Base-by-base conservation (phyloP, 352 stramenopile species). In the Phytophthora rubi region DNA sequence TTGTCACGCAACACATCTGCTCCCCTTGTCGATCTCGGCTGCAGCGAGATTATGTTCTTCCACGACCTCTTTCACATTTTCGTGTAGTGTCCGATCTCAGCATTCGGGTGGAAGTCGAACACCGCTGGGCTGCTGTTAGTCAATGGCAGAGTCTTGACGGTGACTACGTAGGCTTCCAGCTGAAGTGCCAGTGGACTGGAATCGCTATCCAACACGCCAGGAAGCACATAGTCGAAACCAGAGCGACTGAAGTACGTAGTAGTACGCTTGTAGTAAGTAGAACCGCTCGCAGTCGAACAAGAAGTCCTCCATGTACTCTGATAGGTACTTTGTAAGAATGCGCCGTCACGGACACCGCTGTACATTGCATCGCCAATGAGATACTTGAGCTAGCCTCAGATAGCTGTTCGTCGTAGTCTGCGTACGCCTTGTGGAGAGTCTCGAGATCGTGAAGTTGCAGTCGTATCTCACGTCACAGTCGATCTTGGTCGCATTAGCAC, bases 291-390 rank as follows among this genome's bases (percentile, higher is more conserved):
- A 98, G 59, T 98, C 88, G 65, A 99, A 98, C 7, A 99, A 76
- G 58, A 99, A 99, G 74, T 99, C 95, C 44, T 95, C 96, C 95
- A 99, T 98, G 82, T 98, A 98, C 75, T 98, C 95, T 42, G 94
- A 89, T 39, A 98, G 70, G 62, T 97, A 97, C 8, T 94, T 98
- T 12, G 86, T 91, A 51, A 98, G 85, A 28, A 99, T 96, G n/a
- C 96, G 90, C 13, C 96, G 90, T 99, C 96, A 18, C 86, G 97
- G n/a, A 99, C 96, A 16, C 96, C 96, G 26, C 96, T 96, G 80
- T 99, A 99, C 96, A 99, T 99, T 26, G 96, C 95, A 71, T 99
- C 96, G 18, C 96, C 96, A 49, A 99, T 98, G 10, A 99, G 68
- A 62, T 99, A 99, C 71, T 95, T 94, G 18, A 98, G 82, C 6